A percentile compares a stretch with the other conserved stretches of the same genome.
These are phyloP conservation scores for Cystobasidiaceae sp. DNA, from an alignment of 1,284 basidiomycete species.

Conservation along the genomic window DNA sequence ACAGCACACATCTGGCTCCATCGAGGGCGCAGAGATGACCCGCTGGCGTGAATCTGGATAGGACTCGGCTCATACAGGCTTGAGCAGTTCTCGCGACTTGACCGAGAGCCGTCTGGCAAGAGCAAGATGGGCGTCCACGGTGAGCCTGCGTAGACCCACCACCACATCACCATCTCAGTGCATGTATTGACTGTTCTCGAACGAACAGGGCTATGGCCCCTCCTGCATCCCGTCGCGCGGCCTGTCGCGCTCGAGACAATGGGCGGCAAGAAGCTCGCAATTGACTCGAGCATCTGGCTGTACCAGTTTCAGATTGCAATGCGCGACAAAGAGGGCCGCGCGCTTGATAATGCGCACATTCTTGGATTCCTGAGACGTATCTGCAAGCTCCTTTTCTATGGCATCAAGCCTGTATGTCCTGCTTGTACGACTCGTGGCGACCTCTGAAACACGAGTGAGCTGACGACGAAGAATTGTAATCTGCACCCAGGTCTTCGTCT, in stretches of 20 bases:
- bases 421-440: background rate
- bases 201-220: constrained; percentile 68
- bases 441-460: constrained; percentile 63
- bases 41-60: too few species aligned
- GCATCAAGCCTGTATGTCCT: constrained; percentile 69
- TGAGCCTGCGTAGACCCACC: constrained; percentile 11
- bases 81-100: too few species aligned
- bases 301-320: constrained; percentile 99
- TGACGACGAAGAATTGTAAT: constrained; percentile 71
- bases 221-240: constrained; percentile 83
- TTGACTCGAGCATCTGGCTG: constrained; percentile 99
- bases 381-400: constrained; percentile 90
- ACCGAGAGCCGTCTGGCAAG: too few species aligned
- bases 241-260: constrained; percentile 76
- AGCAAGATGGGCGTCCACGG: constrained; percentile 30
- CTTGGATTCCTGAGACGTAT: constrained; percentile 84
- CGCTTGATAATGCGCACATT: constrained; percentile 87
- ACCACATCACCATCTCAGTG: too few species aligned
- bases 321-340: constrained; percentile 83
- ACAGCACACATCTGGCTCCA: too few species aligned
- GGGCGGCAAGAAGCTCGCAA: constrained; percentile 84
- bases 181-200: too few species aligned
- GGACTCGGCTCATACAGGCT: background rate
- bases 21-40: too few species aligned
- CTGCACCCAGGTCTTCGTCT: constrained; percentile 65